Percentiles rank a stretch among this genome's conserved stretches.
phyloP scores from a whole-genome alignment of 208 protist genomes.

The Leishmania tarentolae region DNA sequence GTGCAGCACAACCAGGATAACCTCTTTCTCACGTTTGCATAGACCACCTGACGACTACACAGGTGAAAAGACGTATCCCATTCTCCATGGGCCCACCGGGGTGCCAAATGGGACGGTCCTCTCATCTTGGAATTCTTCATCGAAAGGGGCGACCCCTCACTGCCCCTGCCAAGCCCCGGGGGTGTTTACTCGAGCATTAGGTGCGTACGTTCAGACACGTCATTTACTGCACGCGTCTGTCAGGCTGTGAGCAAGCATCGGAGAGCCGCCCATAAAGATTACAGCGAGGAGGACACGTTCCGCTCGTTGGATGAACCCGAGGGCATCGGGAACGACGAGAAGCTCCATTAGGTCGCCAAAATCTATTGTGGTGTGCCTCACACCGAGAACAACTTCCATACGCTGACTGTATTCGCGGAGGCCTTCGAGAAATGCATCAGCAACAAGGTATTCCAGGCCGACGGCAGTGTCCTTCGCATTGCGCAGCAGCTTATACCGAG shows the following conservation, averaged over 20 bases:
- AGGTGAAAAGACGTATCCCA: not conserved
- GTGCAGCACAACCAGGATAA: not conserved
- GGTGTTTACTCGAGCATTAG: not conserved
- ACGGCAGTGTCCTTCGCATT: not conserved
- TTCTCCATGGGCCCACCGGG: not conserved
- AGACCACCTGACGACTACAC: not conserved
- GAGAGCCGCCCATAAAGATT: too few relatives aligned
- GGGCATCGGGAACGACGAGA: too few relatives aligned
- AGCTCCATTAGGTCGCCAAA: too few relatives aligned
- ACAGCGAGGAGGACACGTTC: too few relatives aligned
- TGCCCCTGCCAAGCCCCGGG: not conserved
- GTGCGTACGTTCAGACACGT: not conserved
- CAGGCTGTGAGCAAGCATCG: too few relatives aligned
- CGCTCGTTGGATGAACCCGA: too few relatives aligned
- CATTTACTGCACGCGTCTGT: not conserved
- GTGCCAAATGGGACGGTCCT: not conserved
- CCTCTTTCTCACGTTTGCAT: not conserved
- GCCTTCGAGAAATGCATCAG: not conserved
- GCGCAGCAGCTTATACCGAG: not conserved
- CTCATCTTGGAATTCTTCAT: not conserved
- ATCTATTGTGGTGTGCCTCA: not conserved
- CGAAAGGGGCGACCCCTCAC: not conserved
- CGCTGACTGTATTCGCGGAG: not conserved
- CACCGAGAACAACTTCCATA: not conserved
- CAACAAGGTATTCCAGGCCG: not conserved